Percentiles rank a stretch among this genome's conserved stretches.
Conservation (phyloP, 2,329 filamentous ascomycete species). For the Epichloe hybrida region DNA sequence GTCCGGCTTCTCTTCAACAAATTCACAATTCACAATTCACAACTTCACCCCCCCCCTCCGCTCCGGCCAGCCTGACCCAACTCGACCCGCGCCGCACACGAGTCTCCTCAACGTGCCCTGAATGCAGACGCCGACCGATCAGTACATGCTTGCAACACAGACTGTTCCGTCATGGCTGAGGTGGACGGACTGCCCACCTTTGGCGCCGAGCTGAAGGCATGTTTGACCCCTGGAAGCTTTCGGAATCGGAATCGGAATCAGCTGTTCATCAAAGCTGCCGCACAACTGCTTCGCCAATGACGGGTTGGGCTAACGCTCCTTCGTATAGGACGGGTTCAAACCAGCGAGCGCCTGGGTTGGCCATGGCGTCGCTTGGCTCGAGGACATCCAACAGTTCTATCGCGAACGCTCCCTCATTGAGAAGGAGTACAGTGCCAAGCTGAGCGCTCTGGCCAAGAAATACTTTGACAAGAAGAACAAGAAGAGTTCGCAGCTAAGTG, state of each 20-base stretch:
- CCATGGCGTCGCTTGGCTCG: conserved; percentile 84
- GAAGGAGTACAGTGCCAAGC: conserved; percentile 88
- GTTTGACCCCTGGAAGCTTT: conserved; percentile 8
- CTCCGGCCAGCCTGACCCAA: background rate
- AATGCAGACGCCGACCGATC: conserved; percentile 2
- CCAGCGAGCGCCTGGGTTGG: conserved; percentile 84
- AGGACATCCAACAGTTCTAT: conserved; percentile 95
- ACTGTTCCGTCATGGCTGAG: conserved; percentile 52
- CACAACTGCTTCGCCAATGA: background rate
- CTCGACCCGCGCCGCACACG: background rate
- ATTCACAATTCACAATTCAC: background rate
- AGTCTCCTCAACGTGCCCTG: background rate
- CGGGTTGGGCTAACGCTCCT: background rate
- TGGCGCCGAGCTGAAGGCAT: conserved; percentile 85
- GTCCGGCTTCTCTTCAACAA: background rate
- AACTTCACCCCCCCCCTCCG: background rate
- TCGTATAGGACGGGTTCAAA: conserved; percentile 79
- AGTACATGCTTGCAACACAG: conserved; percentile 8
- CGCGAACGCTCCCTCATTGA: conserved; percentile 87
- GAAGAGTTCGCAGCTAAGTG: conserved; percentile 76
- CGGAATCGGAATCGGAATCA: background rate
- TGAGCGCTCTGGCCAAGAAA: conserved; percentile 79
- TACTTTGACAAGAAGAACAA: conserved; percentile 95
- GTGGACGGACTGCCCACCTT: conserved; percentile 75
- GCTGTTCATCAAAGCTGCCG: background rate